Percentiles rank a stretch among this genome's conserved stretches.
These are phyloP conservation scores for Auricularia sp. DNA, from an alignment of 768 basidiomycete genomes.

Conservation along the genomic window DNA sequence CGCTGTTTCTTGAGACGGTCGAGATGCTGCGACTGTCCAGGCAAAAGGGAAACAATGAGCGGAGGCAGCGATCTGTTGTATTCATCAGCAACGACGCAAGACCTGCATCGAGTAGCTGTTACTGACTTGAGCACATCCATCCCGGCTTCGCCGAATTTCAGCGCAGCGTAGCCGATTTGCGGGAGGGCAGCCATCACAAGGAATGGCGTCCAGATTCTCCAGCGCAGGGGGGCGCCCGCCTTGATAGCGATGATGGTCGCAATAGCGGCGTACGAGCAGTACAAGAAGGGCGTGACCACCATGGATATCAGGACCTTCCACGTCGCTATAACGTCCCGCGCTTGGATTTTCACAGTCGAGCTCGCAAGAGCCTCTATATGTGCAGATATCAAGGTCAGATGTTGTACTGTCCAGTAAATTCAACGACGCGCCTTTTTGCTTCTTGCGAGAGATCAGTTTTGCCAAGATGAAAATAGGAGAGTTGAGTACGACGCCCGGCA, in stretches of 20 bases:
- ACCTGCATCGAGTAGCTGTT: not conserved
- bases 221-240: conserved; percentile 50
- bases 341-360: conserved; percentile 89
- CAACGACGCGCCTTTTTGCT: conserved; percentile 63
- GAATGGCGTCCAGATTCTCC: conserved; percentile 69
- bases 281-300: conserved; percentile 81
- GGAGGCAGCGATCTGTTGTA: conserved; percentile 75
- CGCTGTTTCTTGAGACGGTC: conserved; percentile 68
- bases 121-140: conserved; percentile 93
- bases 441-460: conserved; percentile 75
- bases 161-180: conserved; percentile 82
- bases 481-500: conserved; percentile 87
- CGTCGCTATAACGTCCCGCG: conserved; percentile 91
- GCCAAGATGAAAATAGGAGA: conserved; percentile 89
- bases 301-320: conserved; percentile 96
- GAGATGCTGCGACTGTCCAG: conserved; percentile 77
- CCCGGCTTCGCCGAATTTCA: conserved; percentile 96
- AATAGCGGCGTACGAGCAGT: conserved; percentile 70
- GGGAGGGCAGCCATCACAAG: conserved; percentile 66
- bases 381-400: not conserved
- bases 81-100: not conserved
- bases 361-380: conserved; percentile 84
- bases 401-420: not conserved
- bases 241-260: conserved; percentile 65
- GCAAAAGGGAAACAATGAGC: conserved; percentile 75